Base-by-base conservation (phyloP, 768 basidiomycete species). In the Tylopilus sp. region DNA sequence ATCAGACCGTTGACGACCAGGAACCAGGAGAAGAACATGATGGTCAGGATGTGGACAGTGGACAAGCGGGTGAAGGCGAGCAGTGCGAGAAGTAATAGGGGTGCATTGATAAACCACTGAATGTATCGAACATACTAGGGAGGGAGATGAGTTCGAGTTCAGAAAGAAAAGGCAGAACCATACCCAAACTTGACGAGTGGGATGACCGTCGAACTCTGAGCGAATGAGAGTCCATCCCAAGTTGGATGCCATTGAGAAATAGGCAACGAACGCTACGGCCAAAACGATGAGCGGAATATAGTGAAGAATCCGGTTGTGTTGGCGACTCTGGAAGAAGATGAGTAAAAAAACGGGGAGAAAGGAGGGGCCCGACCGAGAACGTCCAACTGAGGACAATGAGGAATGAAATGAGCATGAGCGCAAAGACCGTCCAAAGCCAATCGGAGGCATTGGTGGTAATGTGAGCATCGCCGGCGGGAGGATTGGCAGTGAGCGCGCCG, bases 211-310 rank as follows among this genome's bases (percentile, higher is more conserved):
- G 45, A 76, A 81, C 17, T 65, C 59, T 36, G 76, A 72, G 17
- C 37, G 51, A 56, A 82, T 61, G 33, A 78, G 71, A 0, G 80
- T 76, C 38, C 67, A 68, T 13, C 82, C 82, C 34, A 83, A 71
- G 61, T 82, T 73, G 19, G 80, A 81, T 0, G 81, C 82, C 80
- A 82, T 80, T 13, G 74, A 68, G 64, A 79, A 80, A 69, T 79
- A 80, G 1, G 76, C 64, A 38, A 83, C 65, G 13, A 70, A 58
- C 3, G 77, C 69, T 0, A 79, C 79, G 17, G 74, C 66, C 21
- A 83, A 63, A 34, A 83, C 70, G 51, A 80, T 69, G 30, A 76
- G 62, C 42, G 73, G 73, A 40, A 82, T 65, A 53, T 78, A 77
- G 62, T 83, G 79, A 71, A 81, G 76, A 10, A 76, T 69, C 26